Percentiles rank a stretch among this genome's conserved stretches.
Conservation (phyloP, 2,329 filamentous ascomycete species). For the Hypoxylon sp. region DNA sequence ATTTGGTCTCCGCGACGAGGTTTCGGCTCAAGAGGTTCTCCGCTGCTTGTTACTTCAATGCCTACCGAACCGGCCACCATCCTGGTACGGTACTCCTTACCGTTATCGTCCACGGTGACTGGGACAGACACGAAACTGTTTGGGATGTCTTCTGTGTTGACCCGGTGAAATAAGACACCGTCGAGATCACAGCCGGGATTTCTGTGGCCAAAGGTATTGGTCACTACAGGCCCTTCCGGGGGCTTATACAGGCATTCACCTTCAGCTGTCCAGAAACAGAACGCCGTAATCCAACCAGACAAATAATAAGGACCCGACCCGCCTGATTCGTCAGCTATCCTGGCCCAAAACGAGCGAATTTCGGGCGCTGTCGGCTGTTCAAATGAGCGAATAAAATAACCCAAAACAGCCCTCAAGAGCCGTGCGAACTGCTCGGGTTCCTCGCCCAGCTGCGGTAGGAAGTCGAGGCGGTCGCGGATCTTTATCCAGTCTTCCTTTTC, state of each 20-base stretch:
- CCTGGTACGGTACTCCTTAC: not conserved
- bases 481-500: slow-evolving; percentile 62
- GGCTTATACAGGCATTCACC: not conserved
- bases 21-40: not conserved
- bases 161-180: not conserved
- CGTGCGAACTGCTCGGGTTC: not conserved
- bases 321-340: not conserved
- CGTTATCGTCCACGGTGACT: not conserved
- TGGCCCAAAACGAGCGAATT: slow-evolving; percentile 57
- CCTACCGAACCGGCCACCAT: not conserved
- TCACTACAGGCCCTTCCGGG: not conserved
- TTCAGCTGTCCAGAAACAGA: not conserved
- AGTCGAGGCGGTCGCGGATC: slow-evolving; percentile 55
- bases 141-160: not conserved
- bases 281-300: not conserved
- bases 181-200: not conserved
- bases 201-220: too few relatives aligned
- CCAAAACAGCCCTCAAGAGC: slow-evolving; percentile 57
- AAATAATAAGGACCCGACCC: not conserved
- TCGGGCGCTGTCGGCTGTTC: slow-evolving; percentile 47
- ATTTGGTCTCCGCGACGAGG: too few relatives aligned
- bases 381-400: slow-evolving; percentile 58
- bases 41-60: not conserved
- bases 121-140: not conserved
- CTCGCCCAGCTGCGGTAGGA: slow-evolving; percentile 51